Percentiles rank a stretch among this genome's conserved stretches.
phyloP scores from a whole-genome alignment of 257 asterid genomes.

The Cynanchum wilfordii region DNA sequence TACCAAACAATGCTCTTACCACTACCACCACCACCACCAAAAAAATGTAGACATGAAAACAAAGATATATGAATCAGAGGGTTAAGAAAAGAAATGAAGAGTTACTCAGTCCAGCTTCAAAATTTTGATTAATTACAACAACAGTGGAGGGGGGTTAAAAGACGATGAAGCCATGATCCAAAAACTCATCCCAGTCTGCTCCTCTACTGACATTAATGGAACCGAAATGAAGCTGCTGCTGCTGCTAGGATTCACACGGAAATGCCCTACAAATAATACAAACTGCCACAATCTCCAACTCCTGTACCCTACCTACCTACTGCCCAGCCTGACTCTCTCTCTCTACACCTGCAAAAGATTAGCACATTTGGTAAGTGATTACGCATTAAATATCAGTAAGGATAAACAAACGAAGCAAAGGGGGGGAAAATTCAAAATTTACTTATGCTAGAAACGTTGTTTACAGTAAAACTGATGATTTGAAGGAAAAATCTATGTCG shows the following conservation, averaged over 20 bases:
- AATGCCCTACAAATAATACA: conserved; percentile 23
- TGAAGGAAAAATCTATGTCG: no score
- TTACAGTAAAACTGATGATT: no score
- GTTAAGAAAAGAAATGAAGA: neutral
- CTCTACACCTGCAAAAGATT: conserved; percentile 39
- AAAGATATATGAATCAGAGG: neutral
- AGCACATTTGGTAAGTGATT: conserved; percentile 9
- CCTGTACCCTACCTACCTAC: conserved; percentile 20
- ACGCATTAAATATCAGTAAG: neutral
- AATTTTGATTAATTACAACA: conserved; percentile 24
- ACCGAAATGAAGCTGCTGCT: conserved; percentile 22
- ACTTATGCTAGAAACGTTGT: no score
- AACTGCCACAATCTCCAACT: conserved; percentile 16
- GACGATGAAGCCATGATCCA: conserved; percentile 22
- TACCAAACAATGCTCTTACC: neutral
- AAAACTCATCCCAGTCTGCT: conserved; percentile 12
- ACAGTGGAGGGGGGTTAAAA: conserved; percentile 5
- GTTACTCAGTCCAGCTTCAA: neutral
- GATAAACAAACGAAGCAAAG: neutral
- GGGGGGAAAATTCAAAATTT: neutral
- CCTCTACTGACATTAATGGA: conserved; percentile 9
- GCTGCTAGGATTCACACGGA: conserved; percentile 21
- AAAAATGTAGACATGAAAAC: neutral
- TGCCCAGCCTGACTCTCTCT: conserved; percentile 24
- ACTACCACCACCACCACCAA: neutral